Evolutionary conservation across 306 rosid genomes (phyloP), one percentile per base, ranked within the genome.

Genomic region (Senna siamea): DNA sequence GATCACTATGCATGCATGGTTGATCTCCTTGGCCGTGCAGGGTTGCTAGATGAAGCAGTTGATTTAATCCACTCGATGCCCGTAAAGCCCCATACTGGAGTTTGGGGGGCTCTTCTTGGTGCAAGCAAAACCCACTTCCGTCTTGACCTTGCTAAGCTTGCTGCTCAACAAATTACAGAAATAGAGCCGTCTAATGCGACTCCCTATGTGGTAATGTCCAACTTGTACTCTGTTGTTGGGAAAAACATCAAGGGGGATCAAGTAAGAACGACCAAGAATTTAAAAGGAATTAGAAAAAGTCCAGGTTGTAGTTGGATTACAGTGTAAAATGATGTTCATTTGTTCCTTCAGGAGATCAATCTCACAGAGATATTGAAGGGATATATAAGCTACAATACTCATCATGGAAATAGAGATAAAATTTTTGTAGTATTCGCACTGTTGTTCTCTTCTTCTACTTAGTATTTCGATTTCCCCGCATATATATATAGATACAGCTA

Each of bases 301-400:
- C 90, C 98, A 7, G 93, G 93, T 51, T 90, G 92, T 78, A 93
- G 98, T 86, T 93, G 96, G 95, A 85, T 93, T 19, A 40, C 61
- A 5, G 66, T 82, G 66, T 84, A 79, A 79, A 84, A 83, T 56
- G 52, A 81, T 82, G 77, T 89, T 76, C 91, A 85, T 84, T 48
- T 83, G 53, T 88, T 92, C 69, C 84, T 80, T 89, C 87, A 3
- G 91, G 93, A 40, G 85, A 83, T 78, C 84, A 75, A 71, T 79
- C 85, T 32, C 85, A 26, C 30, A 82, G 62, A 35, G n/a, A 79
- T 54, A 60, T 86, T 20, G 81, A 79, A 70, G 80, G 56, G 56
- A 83, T 85, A 83, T 84, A 68, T 63, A 75, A 62, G 62, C 55
- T 51, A 77, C 41, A 20, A 64, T 86, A 68, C 47, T 74, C 78